Evolutionary conservation across 768 basidiomycete genomes (phyloP).

Genomic region (Rhizopogon salebrosus): DNA sequence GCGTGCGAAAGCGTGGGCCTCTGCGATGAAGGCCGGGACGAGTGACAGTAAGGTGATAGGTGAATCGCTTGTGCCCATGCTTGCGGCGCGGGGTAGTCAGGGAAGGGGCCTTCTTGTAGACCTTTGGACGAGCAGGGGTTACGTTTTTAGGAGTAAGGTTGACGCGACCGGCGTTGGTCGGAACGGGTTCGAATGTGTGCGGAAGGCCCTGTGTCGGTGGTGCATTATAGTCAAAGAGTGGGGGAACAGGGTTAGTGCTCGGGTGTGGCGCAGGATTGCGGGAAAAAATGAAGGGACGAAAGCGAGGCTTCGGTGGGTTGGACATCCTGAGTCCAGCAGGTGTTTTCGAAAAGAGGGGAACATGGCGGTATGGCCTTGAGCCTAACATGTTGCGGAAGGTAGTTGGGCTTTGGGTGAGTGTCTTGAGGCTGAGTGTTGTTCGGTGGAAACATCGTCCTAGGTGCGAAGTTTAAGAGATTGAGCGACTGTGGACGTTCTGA

Average conservation of each 20-base stretch:
- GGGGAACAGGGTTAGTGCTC: background rate
- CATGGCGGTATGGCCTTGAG: constrained; percentile 8
- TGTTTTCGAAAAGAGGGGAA: constrained; percentile 6
- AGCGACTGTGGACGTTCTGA: background rate
- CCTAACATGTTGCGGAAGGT: constrained; percentile 15
- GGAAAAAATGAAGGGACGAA: constrained; percentile 2
- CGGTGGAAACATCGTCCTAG: background rate
- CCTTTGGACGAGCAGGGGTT: background rate
- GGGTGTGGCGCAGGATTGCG: constrained; percentile 6
- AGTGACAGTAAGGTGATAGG: constrained; percentile 2
- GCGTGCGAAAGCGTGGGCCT: background rate
- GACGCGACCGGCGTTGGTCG: background rate
- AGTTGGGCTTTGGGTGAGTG: background rate
- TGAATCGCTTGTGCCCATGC: constrained; percentile 13
- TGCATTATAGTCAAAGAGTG: constrained; percentile 3
- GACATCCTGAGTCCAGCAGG: constrained; percentile 24
- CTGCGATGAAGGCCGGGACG: constrained; percentile 3
- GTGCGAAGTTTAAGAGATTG: background rate
- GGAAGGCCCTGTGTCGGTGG: constrained; percentile 7
- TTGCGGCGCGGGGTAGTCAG: constrained; percentile 8
- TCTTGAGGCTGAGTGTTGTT: background rate
- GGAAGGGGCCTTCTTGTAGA: background rate
- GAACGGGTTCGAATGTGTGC: background rate
- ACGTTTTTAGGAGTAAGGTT: background rate
- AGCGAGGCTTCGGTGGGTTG: constrained; percentile 10